Percentiles rank a stretch among this genome's conserved stretches.
These are phyloP conservation scores for Colletotrichum kahawae DNA, from an alignment of 2,329 filamentous ascomycete species.

Conservation along the genomic window DNA sequence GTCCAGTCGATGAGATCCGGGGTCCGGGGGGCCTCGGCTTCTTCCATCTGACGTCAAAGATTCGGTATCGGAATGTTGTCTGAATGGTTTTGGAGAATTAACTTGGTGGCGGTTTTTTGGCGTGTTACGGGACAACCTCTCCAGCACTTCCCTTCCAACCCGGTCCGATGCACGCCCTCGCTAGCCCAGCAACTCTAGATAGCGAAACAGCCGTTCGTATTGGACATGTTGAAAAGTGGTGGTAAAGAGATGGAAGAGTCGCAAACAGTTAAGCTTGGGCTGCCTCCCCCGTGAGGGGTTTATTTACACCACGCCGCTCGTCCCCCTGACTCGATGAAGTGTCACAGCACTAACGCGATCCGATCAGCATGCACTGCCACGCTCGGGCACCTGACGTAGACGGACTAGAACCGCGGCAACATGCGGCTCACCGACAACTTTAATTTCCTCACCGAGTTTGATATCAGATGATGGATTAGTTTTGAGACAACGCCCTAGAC, in stretches of 20 bases:
- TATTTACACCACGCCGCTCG: background rate
- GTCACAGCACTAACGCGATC: conserved; percentile 11
- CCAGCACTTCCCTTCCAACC: background rate
- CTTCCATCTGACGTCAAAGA: conserved; percentile 11
- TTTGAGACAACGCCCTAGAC: background rate
- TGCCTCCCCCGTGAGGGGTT: conserved; percentile 17
- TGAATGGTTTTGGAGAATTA: background rate
- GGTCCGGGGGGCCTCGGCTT: background rate
- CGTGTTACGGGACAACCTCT: background rate
- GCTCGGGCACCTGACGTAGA: conserved; percentile 1
- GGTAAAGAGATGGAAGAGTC: background rate
- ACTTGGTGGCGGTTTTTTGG: background rate
- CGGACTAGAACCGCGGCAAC: background rate
- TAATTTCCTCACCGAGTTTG: background rate
- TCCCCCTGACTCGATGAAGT: background rate
- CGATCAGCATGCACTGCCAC: conserved; percentile 18
- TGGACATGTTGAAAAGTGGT: background rate
- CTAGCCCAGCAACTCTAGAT: background rate
- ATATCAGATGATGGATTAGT: background rate
- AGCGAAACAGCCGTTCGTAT: background rate
- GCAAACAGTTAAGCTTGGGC: background rate
- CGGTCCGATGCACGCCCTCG: background rate
- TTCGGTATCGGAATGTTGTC: background rate
- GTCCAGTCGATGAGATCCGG: conserved; percentile 19
- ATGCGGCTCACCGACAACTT: background rate